Conservation (phyloP, 2,329 filamentous ascomycete species). For the Botrytis aclada region DNA sequence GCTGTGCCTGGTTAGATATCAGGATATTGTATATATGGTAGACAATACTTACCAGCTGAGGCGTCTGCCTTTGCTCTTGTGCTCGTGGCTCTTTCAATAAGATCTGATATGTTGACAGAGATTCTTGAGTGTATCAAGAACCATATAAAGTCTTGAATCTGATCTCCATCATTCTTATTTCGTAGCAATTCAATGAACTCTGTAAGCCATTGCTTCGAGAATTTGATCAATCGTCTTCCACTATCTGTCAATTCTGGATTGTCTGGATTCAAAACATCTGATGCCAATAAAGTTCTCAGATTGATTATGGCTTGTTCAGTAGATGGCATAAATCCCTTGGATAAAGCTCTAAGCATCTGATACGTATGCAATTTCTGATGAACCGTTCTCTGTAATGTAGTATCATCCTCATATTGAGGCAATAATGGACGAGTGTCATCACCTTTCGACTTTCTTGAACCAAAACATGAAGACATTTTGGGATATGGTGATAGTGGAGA, state of each 20-base stretch:
- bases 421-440: slow-evolving; percentile 62
- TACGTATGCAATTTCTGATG: slow-evolving; percentile 91
- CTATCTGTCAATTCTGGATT: slow-evolving; percentile 73
- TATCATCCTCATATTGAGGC: slow-evolving; percentile 80
- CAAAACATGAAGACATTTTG: slow-evolving; percentile 38
- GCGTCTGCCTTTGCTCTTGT: slow-evolving; percentile 68
- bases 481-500: not conserved
- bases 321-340: slow-evolving; percentile 86
- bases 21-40: not conserved
- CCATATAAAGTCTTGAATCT: slow-evolving; percentile 92
- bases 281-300: slow-evolving; percentile 72
- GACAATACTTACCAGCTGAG: slow-evolving; percentile 55
- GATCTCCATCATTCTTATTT: slow-evolving; percentile 79
- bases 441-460: slow-evolving; percentile 33
- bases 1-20: slow-evolving; percentile 47
- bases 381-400: slow-evolving; percentile 69
- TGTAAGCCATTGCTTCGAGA: slow-evolving; percentile 69
- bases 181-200: slow-evolving; percentile 78
- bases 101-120: slow-evolving; percentile 62
- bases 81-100: slow-evolving; percentile 58
- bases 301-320: slow-evolving; percentile 81
- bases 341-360: slow-evolving; percentile 81
- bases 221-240: slow-evolving; percentile 69
- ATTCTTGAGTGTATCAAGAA: slow-evolving; percentile 72
- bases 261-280: slow-evolving; percentile 74